These are phyloP conservation scores for Euphorbia schlechtendalii DNA, from an alignment of 441 rosid species.

Conservation along the genomic window DNA sequence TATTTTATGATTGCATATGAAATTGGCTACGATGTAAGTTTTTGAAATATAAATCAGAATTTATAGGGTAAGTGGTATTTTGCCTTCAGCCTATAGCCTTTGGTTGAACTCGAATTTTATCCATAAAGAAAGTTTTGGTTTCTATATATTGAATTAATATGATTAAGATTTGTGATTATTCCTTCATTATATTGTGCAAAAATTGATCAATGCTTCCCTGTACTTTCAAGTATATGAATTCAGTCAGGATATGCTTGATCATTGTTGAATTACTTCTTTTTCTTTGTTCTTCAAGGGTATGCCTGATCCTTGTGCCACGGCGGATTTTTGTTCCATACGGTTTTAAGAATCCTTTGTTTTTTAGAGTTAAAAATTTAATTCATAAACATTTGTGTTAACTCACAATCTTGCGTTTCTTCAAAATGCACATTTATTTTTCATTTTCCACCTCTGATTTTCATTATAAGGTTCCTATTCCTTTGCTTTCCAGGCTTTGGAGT, in stretches of 20 bases:
- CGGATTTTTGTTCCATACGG: neutral
- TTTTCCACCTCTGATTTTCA: slow-evolving; percentile 7
- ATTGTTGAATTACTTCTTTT: neutral
- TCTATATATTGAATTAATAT: no score
- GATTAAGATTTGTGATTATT: neutral
- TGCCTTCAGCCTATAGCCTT: neutral
- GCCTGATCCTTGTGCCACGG: neutral
- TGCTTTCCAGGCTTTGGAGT: slow-evolving; percentile 76
- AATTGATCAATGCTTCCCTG: neutral
- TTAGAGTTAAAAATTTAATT: neutral
- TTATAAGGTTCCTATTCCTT: slow-evolving; percentile 3
- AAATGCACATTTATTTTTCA: neutral
- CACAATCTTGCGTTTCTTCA: neutral
- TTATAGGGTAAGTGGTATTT: neutral
- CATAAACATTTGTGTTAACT: neutral
- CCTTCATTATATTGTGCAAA: neutral
- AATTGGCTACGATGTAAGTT: neutral
- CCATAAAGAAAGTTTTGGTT: neutral
- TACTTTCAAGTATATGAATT: neutral
- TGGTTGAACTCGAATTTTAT: neutral
- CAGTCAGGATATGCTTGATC: neutral
- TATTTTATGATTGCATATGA: neutral
- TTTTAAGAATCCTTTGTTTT: neutral
- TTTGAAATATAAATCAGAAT: neutral
- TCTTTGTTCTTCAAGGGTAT: neutral